Evolutionary conservation across 805 yeast genomes (phyloP).

Genomic region (Henningerozyma blattae): DNA sequence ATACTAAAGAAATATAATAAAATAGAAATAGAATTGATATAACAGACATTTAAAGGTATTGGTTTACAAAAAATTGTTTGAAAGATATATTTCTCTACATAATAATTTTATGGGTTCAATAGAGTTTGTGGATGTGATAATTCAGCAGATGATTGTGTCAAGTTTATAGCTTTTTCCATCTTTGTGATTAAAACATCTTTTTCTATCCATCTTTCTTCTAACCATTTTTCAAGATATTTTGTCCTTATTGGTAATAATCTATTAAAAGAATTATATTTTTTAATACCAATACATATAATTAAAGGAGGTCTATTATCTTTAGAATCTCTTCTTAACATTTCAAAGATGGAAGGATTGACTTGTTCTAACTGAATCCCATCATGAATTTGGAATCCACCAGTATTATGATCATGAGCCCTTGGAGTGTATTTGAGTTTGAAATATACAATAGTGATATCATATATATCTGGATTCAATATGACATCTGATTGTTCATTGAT

Average conservation of each 20-base stretch:
- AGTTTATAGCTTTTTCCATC: constrained; percentile 26
- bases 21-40: too few species aligned
- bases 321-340: constrained; percentile 11
- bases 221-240: constrained; percentile 55
- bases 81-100: too few species aligned
- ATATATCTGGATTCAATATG: constrained; percentile 11
- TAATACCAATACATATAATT: constrained; percentile 33
- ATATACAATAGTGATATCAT: constrained; percentile 28
- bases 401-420: constrained; percentile 13
- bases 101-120: too few species aligned
- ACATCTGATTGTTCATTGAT: neutral
- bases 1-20: too few species aligned
- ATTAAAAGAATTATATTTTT: too few species aligned
- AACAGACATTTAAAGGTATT: too few species aligned
- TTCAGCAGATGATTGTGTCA: constrained; percentile 1
- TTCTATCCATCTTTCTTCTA: constrained; percentile 60
- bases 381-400: constrained; percentile 10
- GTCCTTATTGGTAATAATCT: constrained; percentile 42
- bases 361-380: constrained; percentile 21
- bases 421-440: constrained; percentile 20
- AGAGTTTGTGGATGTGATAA: too few species aligned
- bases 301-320: constrained; percentile 15
- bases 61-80: too few species aligned
- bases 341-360: constrained; percentile 22
- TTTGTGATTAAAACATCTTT: constrained; percentile 45